Percentiles rank a stretch among this genome's conserved stretches.
Conservation (phyloP, 305 asterid species). For the Fraxinus floribunda region DNA sequence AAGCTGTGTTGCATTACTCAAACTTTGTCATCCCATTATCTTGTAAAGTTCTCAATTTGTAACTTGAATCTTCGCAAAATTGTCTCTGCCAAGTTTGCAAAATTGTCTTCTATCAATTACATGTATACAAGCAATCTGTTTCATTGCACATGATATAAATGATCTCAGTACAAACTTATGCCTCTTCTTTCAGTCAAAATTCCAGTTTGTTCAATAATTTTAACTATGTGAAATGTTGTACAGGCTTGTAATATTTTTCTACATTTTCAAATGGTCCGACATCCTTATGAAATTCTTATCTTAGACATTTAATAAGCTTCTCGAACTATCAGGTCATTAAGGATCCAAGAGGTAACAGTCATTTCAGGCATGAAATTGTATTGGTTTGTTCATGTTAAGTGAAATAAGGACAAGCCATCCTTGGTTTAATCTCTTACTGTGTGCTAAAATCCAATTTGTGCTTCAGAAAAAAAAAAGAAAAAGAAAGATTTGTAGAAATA, state of each 20-base stretch:
- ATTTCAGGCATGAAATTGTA: background rate
- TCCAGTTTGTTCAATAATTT: background rate
- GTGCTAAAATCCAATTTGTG: background rate
- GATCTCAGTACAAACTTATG: background rate
- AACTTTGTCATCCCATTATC: background rate
- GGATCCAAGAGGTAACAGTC: background rate
- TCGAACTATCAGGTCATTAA: background rate
- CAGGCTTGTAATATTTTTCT: background rate
- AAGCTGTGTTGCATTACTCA: background rate
- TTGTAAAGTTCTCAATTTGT: background rate
- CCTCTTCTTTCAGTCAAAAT: background rate
- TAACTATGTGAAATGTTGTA: background rate
- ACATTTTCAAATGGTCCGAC: background rate
- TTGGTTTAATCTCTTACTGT: background rate
- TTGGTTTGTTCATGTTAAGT: background rate
- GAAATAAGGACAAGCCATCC: slow-evolving; percentile 1
- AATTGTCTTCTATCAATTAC: background rate
- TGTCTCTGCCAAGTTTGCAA: background rate
- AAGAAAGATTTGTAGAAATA: background rate
- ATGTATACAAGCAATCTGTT: background rate
- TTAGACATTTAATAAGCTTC: background rate
- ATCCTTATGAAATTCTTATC: background rate
- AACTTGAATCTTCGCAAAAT: background rate
- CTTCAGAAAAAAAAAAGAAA: background rate
- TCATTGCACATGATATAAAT: slow-evolving; percentile 2